phyloP scores from a whole-genome alignment of 768 basidiomycete species.

The Mycena leptocephala region DNA sequence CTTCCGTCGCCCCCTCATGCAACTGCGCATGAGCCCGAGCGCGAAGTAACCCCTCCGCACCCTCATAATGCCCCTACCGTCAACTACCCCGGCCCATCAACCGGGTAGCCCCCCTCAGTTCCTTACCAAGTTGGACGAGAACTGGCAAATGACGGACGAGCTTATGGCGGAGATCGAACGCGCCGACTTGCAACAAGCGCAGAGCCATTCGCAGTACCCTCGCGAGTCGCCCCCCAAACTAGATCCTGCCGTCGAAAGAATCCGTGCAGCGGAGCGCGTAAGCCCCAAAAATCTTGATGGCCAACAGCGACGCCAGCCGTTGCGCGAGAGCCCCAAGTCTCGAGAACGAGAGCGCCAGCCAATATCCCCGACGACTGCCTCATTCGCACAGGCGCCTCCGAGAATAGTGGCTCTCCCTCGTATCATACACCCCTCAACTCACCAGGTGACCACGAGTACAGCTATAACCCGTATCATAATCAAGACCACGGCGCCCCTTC shows the following conservation, averaged over 20 bases:
- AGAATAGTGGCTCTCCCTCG: constrained; percentile 53
- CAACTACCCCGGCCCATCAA: constrained; percentile 70
- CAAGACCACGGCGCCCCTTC: constrained; percentile 46
- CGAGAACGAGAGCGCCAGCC: constrained; percentile 41
- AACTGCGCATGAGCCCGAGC: constrained; percentile 42
- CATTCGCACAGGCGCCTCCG: constrained; percentile 60
- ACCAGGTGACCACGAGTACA: constrained; percentile 27
- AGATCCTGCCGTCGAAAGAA: constrained; percentile 70
- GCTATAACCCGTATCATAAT: constrained; percentile 40
- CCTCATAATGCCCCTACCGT: constrained; percentile 37
- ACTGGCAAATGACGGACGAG: constrained; percentile 80
- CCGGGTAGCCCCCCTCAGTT: constrained; percentile 70
- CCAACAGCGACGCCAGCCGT: constrained; percentile 51
- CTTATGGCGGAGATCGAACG: constrained; percentile 82
- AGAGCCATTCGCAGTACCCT: constrained; percentile 60
- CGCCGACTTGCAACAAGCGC: constrained; percentile 75
- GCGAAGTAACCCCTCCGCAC: constrained; percentile 50
- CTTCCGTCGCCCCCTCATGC: constrained; percentile 41
- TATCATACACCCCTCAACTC: constrained; percentile 33
- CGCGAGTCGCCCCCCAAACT: constrained; percentile 65
- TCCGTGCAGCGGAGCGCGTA: constrained; percentile 66
- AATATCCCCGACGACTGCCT: constrained; percentile 39
- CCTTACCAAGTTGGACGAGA: constrained; percentile 72
- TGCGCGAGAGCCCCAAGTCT: constrained; percentile 57
- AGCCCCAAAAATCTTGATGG: constrained; percentile 71